A percentile compares a stretch with the other conserved stretches of the same genome.
Conservation (phyloP, 108 stramenopile species). For the Hondaea fermentalgiana region DNA sequence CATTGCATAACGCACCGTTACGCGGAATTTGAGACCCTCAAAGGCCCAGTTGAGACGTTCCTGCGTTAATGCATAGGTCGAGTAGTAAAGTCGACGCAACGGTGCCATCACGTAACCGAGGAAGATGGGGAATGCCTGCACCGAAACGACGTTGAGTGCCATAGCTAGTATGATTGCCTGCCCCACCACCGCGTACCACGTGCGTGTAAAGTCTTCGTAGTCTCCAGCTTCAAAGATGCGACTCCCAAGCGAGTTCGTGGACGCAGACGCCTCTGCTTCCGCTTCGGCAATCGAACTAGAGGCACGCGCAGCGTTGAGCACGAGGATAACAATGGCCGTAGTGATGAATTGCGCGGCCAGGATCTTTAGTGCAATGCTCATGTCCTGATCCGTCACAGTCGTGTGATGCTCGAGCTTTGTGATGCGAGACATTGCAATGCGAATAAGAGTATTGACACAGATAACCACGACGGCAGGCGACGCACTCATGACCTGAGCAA, state of each 20-base stretch:
- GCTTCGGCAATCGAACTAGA: background rate
- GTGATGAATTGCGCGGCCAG: background rate
- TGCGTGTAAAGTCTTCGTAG: background rate
- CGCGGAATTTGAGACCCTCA: background rate
- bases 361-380: background rate
- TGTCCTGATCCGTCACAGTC: background rate
- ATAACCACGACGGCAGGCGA: background rate
- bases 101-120: background rate
- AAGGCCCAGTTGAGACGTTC: background rate
- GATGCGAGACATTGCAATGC: background rate
- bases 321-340: background rate
- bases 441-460: background rate
- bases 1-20: background rate
- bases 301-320: background rate
- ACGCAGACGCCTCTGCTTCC: background rate
- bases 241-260: background rate
- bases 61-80: background rate
- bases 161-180: background rate
- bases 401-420: background rate
- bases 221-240: background rate
- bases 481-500: background rate
- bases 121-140: background rate
- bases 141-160: background rate
- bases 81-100: background rate
- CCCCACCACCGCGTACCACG: background rate